These are phyloP conservation scores for Bryum argenteum DNA, from an alignment of 225 moss, liverwort and hornwort genomes.

Conservation along the genomic window DNA sequence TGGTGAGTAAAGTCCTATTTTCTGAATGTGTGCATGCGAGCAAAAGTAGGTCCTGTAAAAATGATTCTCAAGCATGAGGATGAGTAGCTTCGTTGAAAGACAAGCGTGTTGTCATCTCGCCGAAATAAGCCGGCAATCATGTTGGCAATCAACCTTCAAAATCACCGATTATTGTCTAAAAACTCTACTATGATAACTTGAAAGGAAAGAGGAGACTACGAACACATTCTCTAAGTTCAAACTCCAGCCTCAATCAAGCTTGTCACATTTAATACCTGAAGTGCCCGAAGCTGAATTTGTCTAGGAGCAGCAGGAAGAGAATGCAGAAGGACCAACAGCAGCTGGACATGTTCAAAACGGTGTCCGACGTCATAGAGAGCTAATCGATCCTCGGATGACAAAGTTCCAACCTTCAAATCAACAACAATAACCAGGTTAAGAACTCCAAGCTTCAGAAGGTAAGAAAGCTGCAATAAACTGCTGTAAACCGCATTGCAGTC, in stretches of 20 bases:
- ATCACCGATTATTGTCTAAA: not conserved
- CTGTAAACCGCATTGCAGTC: conserved; percentile 24
- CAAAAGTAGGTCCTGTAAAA: conserved; percentile 92
- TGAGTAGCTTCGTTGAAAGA: conserved; percentile 22
- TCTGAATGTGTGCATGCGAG: conserved; percentile 95
- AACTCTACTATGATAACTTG: conserved; percentile 6
- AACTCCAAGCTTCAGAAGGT: not conserved
- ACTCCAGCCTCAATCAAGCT: conserved; percentile 3
- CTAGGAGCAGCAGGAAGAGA: conserved; percentile 90
- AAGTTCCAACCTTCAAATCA: conserved; percentile 75
- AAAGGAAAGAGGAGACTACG: conserved; percentile 9
- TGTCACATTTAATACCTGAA: conserved; percentile 66
- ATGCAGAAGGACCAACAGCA: conserved; percentile 86
- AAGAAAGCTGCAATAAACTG: not conserved
- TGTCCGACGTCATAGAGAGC: conserved; percentile 94
- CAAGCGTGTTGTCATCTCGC: not conserved
- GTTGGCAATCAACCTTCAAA: conserved; percentile 19
- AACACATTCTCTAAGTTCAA: conserved; percentile 16
- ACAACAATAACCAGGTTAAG: conserved; percentile 30
- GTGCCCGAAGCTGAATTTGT: conserved; percentile 86
- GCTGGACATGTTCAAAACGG: conserved; percentile 93
- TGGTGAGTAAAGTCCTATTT: conserved; percentile 80
- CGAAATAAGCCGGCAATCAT: conserved; percentile 16
- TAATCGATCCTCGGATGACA: conserved; percentile 86
- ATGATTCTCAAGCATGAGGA: conserved; percentile 28